A percentile compares a stretch with the other conserved stretches of the same genome.
These are phyloP conservation scores for Achaetomium macrosporum DNA, from an alignment of 2,329 filamentous ascomycete genomes.

Conservation along the genomic window DNA sequence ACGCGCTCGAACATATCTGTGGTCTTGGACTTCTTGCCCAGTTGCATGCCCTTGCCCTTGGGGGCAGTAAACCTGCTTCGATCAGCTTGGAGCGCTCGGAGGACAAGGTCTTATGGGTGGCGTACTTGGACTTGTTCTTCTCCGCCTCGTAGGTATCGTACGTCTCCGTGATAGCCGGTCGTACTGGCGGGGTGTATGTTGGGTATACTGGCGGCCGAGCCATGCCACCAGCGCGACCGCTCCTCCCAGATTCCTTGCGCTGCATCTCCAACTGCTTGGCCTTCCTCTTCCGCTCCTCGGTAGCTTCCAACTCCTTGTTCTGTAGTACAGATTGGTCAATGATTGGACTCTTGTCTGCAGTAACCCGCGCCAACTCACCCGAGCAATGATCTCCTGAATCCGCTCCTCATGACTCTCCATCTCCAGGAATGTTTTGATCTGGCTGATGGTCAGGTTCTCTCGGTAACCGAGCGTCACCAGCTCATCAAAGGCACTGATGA, in stretches of 20 bases:
- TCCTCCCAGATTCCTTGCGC: slow-evolving; percentile 87
- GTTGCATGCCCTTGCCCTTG: slow-evolving; percentile 96
- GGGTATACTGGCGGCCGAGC: slow-evolving; percentile 79
- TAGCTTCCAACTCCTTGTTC: slow-evolving; percentile 98
- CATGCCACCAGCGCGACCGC: slow-evolving; percentile 54
- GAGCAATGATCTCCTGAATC: slow-evolving; percentile 95
- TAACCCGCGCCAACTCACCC: slow-evolving; percentile 48
- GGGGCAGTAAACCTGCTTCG: slow-evolving; percentile 51
- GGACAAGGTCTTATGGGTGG: slow-evolving; percentile 6
- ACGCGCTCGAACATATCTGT: slow-evolving; percentile 97
- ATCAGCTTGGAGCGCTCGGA: slow-evolving; percentile 7
- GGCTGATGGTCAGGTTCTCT: slow-evolving; percentile 91
- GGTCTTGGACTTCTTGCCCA: slow-evolving; percentile 97
- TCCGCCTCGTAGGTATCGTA: slow-evolving; percentile 95
- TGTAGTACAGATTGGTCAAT: slow-evolving; percentile 41
- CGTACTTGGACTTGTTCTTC: slow-evolving; percentile 90
- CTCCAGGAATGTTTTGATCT: slow-evolving; percentile 98
- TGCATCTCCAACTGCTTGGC: slow-evolving; percentile 99
- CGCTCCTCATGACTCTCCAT: slow-evolving; percentile 99
- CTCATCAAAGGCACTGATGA: slow-evolving; percentile 95
- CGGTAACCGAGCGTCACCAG: slow-evolving; percentile 91
- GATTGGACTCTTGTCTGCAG: background rate
- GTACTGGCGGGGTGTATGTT: slow-evolving; percentile 76
- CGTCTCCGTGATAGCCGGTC: slow-evolving; percentile 68
- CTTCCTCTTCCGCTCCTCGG: slow-evolving; percentile 95